Evolutionary conservation across 768 basidiomycete species (phyloP), one percentile per base, ranked within the genome.

Genomic region (Trametes maxima): DNA sequence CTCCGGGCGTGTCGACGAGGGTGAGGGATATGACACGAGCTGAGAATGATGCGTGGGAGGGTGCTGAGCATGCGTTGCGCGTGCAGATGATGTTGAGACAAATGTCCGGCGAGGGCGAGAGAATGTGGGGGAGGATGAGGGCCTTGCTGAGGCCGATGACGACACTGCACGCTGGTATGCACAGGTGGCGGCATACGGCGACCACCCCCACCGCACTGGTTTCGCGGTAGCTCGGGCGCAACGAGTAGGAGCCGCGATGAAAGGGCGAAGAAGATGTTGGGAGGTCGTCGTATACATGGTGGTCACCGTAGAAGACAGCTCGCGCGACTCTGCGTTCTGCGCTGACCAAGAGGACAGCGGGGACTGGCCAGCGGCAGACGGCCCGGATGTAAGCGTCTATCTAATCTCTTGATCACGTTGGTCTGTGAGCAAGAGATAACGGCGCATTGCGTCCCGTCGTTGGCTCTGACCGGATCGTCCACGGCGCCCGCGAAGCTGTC

Each of bases 1-100:
- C 59, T 80, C 76, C 33, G 58, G 54, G 28, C 33, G 60, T 48
- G 61, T 16, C 12, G 57, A 45, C 48, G 37, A 59, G 13, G 70
- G 70, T 0, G 85, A 81, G 1, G 88, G 88, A 2, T 80, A 76
- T 25, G 74, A 73, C 14, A 85, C 52, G 3, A 71, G 57, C 37
- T 64, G 58, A 8, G 69, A 83, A n/a, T 76, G 79, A 33, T 81
- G 71, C 6, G 79, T 70, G 10, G 79, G 77, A n/a, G 78, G 75
- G 17, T 80, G 76, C 14, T 77, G 65, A 0, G 81, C 76, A 21
- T 80, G 57, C 1, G 79, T 77, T 16, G 82, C 70, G 13, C 57
- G 62, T 22, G 47, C 17, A 5, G 51, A 11, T 2, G 53, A 52
- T 0, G 60, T 64, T 1, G 67, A 24, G 1, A 58, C 57, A 33